phyloP scores from a whole-genome alignment of 768 basidiomycete species.

The Boletellus emodensis region DNA sequence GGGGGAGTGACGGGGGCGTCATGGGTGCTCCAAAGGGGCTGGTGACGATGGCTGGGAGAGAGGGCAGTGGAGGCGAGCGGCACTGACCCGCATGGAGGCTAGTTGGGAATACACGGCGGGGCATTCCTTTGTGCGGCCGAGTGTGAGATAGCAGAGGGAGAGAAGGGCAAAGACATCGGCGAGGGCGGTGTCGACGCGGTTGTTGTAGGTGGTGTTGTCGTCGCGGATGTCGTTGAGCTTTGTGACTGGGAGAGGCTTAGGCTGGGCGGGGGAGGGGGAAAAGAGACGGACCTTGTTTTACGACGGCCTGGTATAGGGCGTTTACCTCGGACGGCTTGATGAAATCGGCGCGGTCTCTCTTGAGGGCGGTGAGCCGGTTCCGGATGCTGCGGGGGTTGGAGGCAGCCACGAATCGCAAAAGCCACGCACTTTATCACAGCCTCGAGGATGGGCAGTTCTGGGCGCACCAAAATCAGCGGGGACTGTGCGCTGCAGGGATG shows the following conservation, averaged over 20 bases:
- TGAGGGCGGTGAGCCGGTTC: conserved; percentile 90
- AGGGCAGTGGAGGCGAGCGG: not conserved
- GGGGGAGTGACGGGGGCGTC: conserved; percentile 11
- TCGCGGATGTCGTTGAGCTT: conserved; percentile 89
- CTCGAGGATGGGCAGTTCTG: conserved; percentile 93
- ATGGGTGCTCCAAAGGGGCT: too few species aligned
- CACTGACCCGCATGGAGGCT: conserved; percentile 90
- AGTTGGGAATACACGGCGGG: conserved; percentile 96
- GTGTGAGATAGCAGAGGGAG: conserved; percentile 95
- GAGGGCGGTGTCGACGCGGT: conserved; percentile 91
- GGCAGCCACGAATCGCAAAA: conserved; percentile 12
- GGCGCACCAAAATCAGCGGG: conserved; percentile 25
- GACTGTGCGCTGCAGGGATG: too few species aligned
- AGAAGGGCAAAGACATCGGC: conserved; percentile 94
- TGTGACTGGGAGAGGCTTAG: conserved; percentile 53
- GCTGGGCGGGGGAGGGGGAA: not conserved
- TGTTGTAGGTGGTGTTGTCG: conserved; percentile 69
- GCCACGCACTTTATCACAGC: conserved; percentile 76
- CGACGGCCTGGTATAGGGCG: conserved; percentile 85
- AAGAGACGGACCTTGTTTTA: conserved; percentile 75
- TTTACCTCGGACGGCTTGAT: conserved; percentile 93
- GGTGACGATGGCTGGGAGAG: conserved; percentile 3
- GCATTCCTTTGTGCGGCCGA: conserved; percentile 91
- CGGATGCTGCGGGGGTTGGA: conserved; percentile 62
- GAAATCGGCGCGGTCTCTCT: conserved; percentile 89